Evolutionary conservation across 2,329 filamentous ascomycete genomes (phyloP).

Genomic region (Exophiala sp.): DNA sequence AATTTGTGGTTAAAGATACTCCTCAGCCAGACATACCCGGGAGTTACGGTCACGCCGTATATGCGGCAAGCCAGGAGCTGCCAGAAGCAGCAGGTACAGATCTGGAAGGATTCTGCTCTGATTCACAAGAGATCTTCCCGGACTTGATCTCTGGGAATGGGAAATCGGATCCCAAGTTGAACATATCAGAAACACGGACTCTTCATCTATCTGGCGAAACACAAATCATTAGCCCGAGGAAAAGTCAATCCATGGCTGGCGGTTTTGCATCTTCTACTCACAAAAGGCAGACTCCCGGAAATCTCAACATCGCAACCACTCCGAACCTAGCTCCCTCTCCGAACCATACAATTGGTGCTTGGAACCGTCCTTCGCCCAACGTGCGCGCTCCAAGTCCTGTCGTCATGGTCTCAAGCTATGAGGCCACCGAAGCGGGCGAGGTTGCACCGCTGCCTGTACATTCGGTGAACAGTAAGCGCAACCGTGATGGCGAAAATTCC

Average conservation of each 20-base stretch:
- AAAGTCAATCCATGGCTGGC: constrained; percentile 6
- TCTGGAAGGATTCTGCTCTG: constrained; percentile 5
- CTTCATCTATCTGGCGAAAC: constrained; percentile 30
- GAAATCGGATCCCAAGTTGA: constrained; percentile 12
- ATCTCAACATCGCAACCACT: constrained; percentile 16
- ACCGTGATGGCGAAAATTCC: constrained; percentile 24
- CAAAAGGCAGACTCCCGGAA: constrained; percentile 8
- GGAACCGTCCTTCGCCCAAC: constrained; percentile 5
- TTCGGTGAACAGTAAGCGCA: constrained; percentile 30
- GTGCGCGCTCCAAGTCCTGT: constrained; percentile 36
- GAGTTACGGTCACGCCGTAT: constrained; percentile 3
- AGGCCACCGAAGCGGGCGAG: constrained; percentile 2
- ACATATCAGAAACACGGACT: constrained; percentile 6
- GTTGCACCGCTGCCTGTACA: constrained; percentile 14
- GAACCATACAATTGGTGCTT: constrained; percentile 6
- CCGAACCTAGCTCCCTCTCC: constrained; percentile 9
- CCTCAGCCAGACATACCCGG: constrained; percentile 17
- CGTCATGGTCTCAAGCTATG: constrained; percentile 39
- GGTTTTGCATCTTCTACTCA: neutral
- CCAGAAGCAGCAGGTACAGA: constrained; percentile 3
- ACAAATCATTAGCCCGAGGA: constrained; percentile 30
- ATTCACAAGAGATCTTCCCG: constrained; percentile 2
- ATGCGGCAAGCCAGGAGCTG: constrained; percentile 3
- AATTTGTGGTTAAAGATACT: constrained; percentile 17
- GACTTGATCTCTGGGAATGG: constrained; percentile 17